Base-by-base conservation (phyloP, 352 stramenopile genomes). In the Globisporangium barbulae region DNA sequence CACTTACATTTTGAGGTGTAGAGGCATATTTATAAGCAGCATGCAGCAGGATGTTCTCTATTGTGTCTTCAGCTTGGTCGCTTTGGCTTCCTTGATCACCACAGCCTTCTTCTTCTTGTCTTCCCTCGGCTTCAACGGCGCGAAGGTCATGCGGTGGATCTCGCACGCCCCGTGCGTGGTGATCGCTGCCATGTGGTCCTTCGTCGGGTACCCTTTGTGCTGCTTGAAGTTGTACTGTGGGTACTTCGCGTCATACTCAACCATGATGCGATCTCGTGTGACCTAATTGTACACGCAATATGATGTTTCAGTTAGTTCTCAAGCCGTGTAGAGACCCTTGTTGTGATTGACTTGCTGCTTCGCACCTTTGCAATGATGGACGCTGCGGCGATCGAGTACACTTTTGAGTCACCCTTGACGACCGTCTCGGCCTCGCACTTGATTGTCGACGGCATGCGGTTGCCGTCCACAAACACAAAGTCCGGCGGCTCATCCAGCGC, bases 181-280 rank as follows among this genome's bases (percentile, higher is more conserved):
- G 44, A 99, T 93, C 22, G 88, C 81, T 41, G 72, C 73, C 73
- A 97, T 90, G 78, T 99, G 97, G 42, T 81, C 90, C 19, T 65
- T 76, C 15, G 97, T 99, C 10, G 90, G 92, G 78, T 99, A 99
- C 25, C 97, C 97, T 67, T 99, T 99, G 83, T 99, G 94, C 73
- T 98, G 89, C 33, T 85, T 86, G 31, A 99, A 85, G 58, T 91
- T 84, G 71, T 98, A 99, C 50, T 89, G 64, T 30, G 97, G 97
- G 78, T 94, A 99, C 63, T 97, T 67, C 45, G 71, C 70, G 68
- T 98, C 83, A 69, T 98, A 98, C 53, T 90, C 81, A 55, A 96
- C 72, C 97, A 99, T 99, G 45, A 99, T 67, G n/a, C 96, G 81
- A 78, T 99, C 97, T 53, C 98, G 82, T 22, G 94, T 98, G 17